A percentile compares a stretch with the other conserved stretches of the same genome.
Conservation (phyloP, 1,284 basidiomycete species). For the Apiotrichum gamsii region DNA sequence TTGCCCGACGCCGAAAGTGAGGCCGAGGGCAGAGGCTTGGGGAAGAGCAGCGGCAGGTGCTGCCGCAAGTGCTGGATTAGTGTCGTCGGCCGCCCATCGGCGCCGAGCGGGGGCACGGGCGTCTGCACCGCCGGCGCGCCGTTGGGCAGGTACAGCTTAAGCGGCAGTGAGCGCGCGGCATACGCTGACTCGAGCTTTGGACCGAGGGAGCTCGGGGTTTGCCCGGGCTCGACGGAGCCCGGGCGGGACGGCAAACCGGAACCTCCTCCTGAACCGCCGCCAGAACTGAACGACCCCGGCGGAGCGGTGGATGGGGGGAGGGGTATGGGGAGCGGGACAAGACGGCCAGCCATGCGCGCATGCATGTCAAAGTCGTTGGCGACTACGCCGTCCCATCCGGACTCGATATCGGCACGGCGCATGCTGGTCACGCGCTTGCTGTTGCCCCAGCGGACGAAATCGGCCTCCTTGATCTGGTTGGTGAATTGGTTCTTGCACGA, state of each 20-base stretch:
- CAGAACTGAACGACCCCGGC: slow-evolving; percentile 29
- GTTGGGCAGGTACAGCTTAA: slow-evolving; percentile 84
- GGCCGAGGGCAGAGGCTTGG: no score
- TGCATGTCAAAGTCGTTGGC: slow-evolving; percentile 93
- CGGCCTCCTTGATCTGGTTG: slow-evolving; percentile 89
- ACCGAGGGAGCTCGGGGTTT: slow-evolving; percentile 47
- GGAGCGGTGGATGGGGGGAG: slow-evolving; percentile 45
- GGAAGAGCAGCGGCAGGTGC: slow-evolving; percentile 51
- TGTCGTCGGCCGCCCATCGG: slow-evolving; percentile 47
- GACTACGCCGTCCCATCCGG: slow-evolving; percentile 87
- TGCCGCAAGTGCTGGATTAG: slow-evolving; percentile 44
- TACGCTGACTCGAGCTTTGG: slow-evolving; percentile 55
- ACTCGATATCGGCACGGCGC: slow-evolving; percentile 81
- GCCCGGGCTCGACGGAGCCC: slow-evolving; percentile 59
- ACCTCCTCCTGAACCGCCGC: slow-evolving; percentile 44
- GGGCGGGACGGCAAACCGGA: slow-evolving; percentile 54
- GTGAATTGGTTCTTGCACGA: slow-evolving; percentile 84
- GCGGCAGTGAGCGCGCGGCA: slow-evolving; percentile 75
- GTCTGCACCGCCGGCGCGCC: slow-evolving; percentile 80
- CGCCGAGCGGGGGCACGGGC: slow-evolving; percentile 64
- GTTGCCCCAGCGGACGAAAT: slow-evolving; percentile 90
- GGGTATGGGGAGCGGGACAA: slow-evolving; percentile 56
- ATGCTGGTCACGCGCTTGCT: slow-evolving; percentile 84
- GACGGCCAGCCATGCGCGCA: slow-evolving; percentile 81
- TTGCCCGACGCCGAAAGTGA: slow-evolving; percentile 4